Evolutionary conservation across 2,329 filamentous ascomycete genomes (phyloP), one percentile per base, ranked within the genome.

Genomic region (Talaromyces sp.): DNA sequence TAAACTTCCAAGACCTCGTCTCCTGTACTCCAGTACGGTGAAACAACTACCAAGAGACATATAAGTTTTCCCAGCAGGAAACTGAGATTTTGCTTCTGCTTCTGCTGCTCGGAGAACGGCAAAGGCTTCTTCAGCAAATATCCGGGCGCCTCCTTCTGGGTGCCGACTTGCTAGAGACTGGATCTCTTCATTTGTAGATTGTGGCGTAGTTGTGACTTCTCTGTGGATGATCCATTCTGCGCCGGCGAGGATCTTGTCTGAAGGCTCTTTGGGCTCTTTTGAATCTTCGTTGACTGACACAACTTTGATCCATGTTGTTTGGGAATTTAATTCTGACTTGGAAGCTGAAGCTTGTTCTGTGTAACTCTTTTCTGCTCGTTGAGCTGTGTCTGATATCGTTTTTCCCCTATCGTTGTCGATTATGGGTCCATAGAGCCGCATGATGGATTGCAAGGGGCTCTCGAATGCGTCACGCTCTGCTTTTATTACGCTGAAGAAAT

Each of bases 391-490:
- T 10, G 40, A 29, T 43, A 43, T 29, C 3, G 40, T 29, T 29
- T 43, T 27, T 13, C 6, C 16, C 6, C 14, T 11, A 32, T 46
- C 17, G 24, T 47, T 41, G 27, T 51, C n/a, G 17, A 29, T 16
- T 11, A 51, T 13, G 3, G 49, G 49, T 19, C 49, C 47, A 35
- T 51, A 51, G 11, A 51, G 17, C 2, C 43, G 41, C 33, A 51
- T 47, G 10, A 51, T 42, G 10, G 42, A 35, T 24, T 51, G 49
- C 2, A 41, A 35, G 7, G 49, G 49, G 13, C 20, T 51, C 20
- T 51, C 49, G 13, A 51, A 51, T 2, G 42, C 49, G 27, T 51
- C 30, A 13, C 49, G 33, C 24, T 51, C 49, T 27, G 49, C 49
- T 13, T 32, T 35, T 9, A 47, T 36, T 22, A 51, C 37, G 2